A percentile compares a stretch with the other conserved stretches of the same genome.
Conservation (phyloP, 495 filamentous ascomycete genomes). For the Aspergillus ellipticus region DNA sequence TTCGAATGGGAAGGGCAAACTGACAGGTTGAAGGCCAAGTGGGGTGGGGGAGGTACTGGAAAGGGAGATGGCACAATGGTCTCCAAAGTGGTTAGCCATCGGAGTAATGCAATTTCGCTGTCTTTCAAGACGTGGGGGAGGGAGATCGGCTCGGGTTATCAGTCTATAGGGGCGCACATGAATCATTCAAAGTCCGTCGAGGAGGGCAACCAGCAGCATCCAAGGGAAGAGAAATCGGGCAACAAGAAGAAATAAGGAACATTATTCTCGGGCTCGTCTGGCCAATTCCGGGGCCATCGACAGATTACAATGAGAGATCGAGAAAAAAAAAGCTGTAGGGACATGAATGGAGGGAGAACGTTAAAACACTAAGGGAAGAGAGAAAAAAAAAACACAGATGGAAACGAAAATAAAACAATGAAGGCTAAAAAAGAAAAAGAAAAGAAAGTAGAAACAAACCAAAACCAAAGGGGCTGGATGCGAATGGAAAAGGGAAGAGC, state of each 20-base stretch:
- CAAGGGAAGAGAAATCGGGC: neutral
- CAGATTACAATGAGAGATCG: neutral
- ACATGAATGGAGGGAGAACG: slow-evolving; percentile 6
- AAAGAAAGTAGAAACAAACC: slow-evolving; percentile 6
- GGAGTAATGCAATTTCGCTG: neutral
- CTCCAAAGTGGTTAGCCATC: slow-evolving; percentile 1
- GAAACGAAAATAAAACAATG: slow-evolving; percentile 4
- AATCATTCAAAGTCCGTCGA: neutral
- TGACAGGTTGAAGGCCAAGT: slow-evolving; percentile 1
- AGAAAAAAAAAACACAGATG: slow-evolving; percentile 15
- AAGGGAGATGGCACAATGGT: neutral
- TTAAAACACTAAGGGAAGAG: slow-evolving; percentile 10
- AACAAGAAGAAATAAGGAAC: slow-evolving; percentile 1
- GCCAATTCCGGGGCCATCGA: neutral
- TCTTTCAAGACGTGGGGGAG: neutral
- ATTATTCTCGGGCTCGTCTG: slow-evolving; percentile 3
- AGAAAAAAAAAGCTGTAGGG: neutral
- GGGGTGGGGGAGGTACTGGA: neutral
- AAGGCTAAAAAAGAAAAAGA: neutral
- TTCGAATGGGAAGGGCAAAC: neutral
- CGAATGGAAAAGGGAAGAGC: neutral
- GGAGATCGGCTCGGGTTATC: neutral
- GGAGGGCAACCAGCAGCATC: neutral
- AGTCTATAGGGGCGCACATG: neutral
- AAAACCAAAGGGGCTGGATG: neutral